A percentile compares a stretch with the other conserved stretches of the same genome.
phyloP scores from a whole-genome alignment of 306 rosid species.

The Lathyrus tuberosus region DNA sequence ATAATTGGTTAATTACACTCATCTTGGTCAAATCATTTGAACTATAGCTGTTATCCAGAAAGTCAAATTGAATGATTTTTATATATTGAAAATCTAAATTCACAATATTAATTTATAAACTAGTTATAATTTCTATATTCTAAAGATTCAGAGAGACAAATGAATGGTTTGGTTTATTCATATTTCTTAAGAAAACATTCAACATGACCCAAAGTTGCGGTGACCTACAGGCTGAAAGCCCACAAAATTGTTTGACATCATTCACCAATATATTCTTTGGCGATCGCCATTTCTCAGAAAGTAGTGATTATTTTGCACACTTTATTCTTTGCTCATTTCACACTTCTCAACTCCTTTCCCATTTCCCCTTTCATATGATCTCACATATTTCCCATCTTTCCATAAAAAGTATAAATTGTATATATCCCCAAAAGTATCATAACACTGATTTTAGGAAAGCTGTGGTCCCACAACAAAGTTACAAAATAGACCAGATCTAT shows the following conservation, averaged over 20 bases:
- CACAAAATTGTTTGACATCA: neutral
- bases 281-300: neutral
- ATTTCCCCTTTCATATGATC: conserved; percentile 3
- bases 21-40: no score
- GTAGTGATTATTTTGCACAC: neutral
- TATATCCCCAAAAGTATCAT: neutral
- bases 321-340: conserved; percentile 10
- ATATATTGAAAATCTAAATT: no score
- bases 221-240: neutral
- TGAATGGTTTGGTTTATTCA: no score
- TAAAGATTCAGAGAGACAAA: no score
- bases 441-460: neutral
- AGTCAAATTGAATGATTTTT: no score
- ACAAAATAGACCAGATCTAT: neutral
- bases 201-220: neutral
- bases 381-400: neutral
- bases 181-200: conserved; percentile 10
- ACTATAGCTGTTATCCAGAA: no score
- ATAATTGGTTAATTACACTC: no score
- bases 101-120: no score
- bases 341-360: neutral
- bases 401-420: neutral
- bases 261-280: neutral
- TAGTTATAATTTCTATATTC: no score
- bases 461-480: conserved; percentile 9